These are phyloP conservation scores for Sphagnum magellanicum DNA, from an alignment of 228 moss, liverwort and hornwort species.

Conservation along the genomic window DNA sequence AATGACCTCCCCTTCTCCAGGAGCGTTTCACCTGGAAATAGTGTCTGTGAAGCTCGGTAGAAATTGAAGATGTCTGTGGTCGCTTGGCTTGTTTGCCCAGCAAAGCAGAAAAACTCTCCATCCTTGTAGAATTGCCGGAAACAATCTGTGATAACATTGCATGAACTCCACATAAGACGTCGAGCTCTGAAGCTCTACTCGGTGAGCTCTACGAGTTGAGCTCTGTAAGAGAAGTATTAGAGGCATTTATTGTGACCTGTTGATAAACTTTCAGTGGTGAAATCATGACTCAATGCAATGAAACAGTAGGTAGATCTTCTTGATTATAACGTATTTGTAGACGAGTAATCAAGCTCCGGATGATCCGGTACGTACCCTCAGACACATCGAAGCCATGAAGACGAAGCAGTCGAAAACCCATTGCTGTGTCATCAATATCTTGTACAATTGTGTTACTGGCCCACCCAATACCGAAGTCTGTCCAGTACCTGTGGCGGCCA, in stretches of 20 bases:
- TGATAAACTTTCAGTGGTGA: no score
- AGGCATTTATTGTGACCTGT: no score
- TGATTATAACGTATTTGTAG: no score
- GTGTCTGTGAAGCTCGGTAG: slow-evolving; percentile 32
- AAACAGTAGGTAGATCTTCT: no score
- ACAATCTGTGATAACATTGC: slow-evolving; percentile 10
- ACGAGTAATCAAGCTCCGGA: no score
- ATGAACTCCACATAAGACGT: no score
- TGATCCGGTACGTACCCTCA: slow-evolving; percentile 23
- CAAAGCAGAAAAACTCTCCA: slow-evolving; percentile 51
- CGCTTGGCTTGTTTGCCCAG: slow-evolving; percentile 42
- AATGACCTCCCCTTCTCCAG: slow-evolving; percentile 29
- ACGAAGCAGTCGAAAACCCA: slow-evolving; percentile 79
- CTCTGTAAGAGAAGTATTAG: no score
- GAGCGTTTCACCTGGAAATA: slow-evolving; percentile 42
- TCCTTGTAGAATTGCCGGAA: slow-evolving; percentile 50
- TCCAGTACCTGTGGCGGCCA: slow-evolving; percentile 38
- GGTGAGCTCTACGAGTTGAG: no score
- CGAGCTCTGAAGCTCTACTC: no score
- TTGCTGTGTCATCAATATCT: slow-evolving; percentile 83
- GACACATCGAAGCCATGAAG: slow-evolving; percentile 73
- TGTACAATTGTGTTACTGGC: slow-evolving; percentile 51
- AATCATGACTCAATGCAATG: no score
- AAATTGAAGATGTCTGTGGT: slow-evolving; percentile 55
- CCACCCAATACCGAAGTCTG: slow-evolving; percentile 55